A percentile compares a stretch with the other conserved stretches of the same genome.
These are phyloP conservation scores for Trypanosoma avium DNA, from an alignment of 208 protist species.

Conservation along the genomic window DNA sequence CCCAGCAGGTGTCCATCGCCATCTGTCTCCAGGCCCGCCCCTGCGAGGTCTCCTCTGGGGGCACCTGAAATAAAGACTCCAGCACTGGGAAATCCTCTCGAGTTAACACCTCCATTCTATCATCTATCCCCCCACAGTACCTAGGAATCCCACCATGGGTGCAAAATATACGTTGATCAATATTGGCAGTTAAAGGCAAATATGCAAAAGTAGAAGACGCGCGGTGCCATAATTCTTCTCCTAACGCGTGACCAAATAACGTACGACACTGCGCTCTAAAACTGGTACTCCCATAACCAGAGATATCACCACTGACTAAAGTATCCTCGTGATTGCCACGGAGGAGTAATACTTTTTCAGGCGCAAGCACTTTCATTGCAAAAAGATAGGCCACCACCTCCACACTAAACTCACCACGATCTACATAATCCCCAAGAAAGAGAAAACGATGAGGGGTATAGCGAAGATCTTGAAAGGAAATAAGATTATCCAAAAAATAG, in stretches of 20 bases:
- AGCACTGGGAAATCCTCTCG: slow-evolving; percentile 78
- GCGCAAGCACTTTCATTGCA: slow-evolving; percentile 90
- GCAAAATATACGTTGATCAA: slow-evolving; percentile 93
- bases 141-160: slow-evolving; percentile 93
- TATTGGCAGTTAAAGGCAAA: slow-evolving; percentile 90
- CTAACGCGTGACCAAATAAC: slow-evolving; percentile 75
- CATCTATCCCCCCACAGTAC: slow-evolving; percentile 80
- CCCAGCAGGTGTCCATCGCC: slow-evolving; percentile 91
- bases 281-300: slow-evolving; percentile 85
- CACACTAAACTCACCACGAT: slow-evolving; percentile 94
- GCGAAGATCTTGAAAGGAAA: slow-evolving; percentile 89
- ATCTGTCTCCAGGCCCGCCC: slow-evolving; percentile 70
- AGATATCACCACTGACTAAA: slow-evolving; percentile 90
- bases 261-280: slow-evolving; percentile 88
- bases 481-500: slow-evolving; percentile 92
- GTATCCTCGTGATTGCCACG: slow-evolving; percentile 94
- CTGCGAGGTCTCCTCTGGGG: slow-evolving; percentile 60
- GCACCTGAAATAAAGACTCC: slow-evolving; percentile 84
- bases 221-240: slow-evolving; percentile 87
- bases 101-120: slow-evolving; percentile 64
- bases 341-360: slow-evolving; percentile 91
- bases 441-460: slow-evolving; percentile 94
- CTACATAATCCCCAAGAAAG: slow-evolving; percentile 99
- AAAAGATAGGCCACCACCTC: slow-evolving; percentile 93
- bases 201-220: slow-evolving; percentile 83